Base-by-base conservation (phyloP, 495 filamentous ascomycete genomes). In the Chlorociboria aeruginascens region DNA sequence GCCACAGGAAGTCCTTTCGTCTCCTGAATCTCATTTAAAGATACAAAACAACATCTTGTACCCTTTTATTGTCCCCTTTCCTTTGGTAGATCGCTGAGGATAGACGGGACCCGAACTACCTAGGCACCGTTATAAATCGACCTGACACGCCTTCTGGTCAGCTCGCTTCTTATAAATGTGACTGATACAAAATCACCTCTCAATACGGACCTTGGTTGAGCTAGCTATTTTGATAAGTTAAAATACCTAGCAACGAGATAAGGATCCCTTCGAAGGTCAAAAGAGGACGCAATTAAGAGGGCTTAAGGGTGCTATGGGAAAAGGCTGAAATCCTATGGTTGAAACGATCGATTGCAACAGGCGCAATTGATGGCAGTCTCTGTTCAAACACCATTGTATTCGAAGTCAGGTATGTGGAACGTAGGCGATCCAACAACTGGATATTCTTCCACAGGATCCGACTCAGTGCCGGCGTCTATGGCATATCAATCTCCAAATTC, bases 401-500 rank as follows among this genome's bases (percentile, higher is more conserved):
- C 53, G 50, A 59, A 59, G 53, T 44, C 45, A 44, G 50, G 53
- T 39, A 54, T 59, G 49, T 53, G 57, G 50, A 47, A 46, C 46
- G 32, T 54, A 48, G 53, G 57, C 31, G 50, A 56, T 43, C 43
- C 50, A 45, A 44, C 40, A 12, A 52, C 31, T 16, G 33, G 48
- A 37, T 55, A 48, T 36, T 44, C 50, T 17, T 49, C 57, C n/a
- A 50, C 51, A 28, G 52, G 57, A 46, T 49, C 63, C 55, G 64
- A 58, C 52, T 61, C 61, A 57, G 65, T 66, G 61, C 64, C 71
- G 61, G 57, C 60, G 54, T 66, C 67, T 55, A 75, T 73, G 73
- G 62, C 71, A 51, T 74, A 73, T 57, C 69, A 70, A 59, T 77
- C 73, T 57, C 63, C 70, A 40, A 60, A 69, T 38, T 57, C 61